Evolutionary conservation across 1,284 basidiomycete genomes (phyloP), one percentile per base, ranked within the genome.

Genomic region (Sporisorium iseilematis-ciliati): DNA sequence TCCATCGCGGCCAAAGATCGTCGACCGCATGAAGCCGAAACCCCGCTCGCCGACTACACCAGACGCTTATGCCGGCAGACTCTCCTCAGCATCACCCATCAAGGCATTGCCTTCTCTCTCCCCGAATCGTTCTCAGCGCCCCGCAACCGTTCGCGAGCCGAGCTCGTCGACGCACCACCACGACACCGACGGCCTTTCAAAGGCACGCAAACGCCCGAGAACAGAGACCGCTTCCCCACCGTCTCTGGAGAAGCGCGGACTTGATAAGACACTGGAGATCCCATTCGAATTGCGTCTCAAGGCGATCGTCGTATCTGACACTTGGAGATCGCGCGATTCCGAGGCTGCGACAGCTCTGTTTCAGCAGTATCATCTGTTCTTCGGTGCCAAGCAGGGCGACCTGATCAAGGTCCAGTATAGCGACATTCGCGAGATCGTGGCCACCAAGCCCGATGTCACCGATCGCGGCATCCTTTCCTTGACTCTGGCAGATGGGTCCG

Each of bases 291-390:
- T 72, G 8, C 50, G 21, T 16, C 63, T 72, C 20, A 14, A 55
- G 4, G 55, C 59, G 11, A 45, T 74, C 46, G 62, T 63, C 21
- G 38, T 74, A 7, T 64, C 66, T 8, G 72, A 75, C 43, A 11
- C 60, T 11, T 75, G 66, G 67, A 58, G 59, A 23, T 69, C 65
- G 7, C 54, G 35, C 12, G 45, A 55, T 7, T 12, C 29, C 8
- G 43, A 41, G 16, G 42, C 3, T 35, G 20, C 21, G 1, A 20
- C 14, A 48, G 5, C 16, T 41, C 11, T 11, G 2, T 29, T 48
- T 38, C 12, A 65, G 11, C 4, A 3, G 10, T 25, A 51, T 14
- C 16, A 33, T 14, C 14, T 68, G 7, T 31, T 51, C 12, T 35
- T 62, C 53, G n/a, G 50, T 4, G 14, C 33, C 2, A 4, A 7